Evolutionary conservation across 2,329 filamentous ascomycete genomes (phyloP).

Genomic region (Aspergillus carbonarius): DNA sequence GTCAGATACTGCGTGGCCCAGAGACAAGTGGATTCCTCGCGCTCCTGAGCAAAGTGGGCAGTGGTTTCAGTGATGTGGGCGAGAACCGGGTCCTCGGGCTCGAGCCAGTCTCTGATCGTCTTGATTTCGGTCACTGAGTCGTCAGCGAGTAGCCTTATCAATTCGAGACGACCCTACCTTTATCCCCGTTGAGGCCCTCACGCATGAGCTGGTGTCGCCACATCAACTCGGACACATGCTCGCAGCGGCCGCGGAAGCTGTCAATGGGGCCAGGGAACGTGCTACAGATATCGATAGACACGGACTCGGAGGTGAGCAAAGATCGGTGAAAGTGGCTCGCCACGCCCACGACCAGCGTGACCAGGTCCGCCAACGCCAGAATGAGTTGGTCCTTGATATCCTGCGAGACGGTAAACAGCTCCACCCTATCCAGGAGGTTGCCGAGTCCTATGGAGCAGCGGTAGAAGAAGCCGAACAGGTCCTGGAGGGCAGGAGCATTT

Average conservation of each 20-base stretch:
- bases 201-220: conserved; percentile 40
- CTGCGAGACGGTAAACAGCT: conserved; percentile 47
- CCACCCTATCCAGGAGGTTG: conserved; percentile 47
- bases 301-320: conserved; percentile 23
- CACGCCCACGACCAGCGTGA: conserved; percentile 32
- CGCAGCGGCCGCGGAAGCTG: conserved; percentile 36
- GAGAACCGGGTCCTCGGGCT: conserved; percentile 49
- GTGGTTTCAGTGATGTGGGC: conserved; percentile 47
- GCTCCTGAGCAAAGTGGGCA: conserved; percentile 40
- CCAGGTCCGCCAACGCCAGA: conserved; percentile 37
- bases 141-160: too few species aligned
- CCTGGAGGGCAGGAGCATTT: conserved; percentile 49
- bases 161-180: conserved; percentile 19
- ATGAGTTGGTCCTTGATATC: conserved; percentile 50
- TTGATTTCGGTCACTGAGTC: conserved; percentile 29
- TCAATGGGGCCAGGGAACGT: conserved; percentile 37
- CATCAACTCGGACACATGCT: conserved; percentile 38
- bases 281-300: conserved; percentile 39
- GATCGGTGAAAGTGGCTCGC: conserved; percentile 38
- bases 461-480: conserved; percentile 54
- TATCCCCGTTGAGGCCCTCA: conserved; percentile 31
- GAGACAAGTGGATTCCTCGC: conserved; percentile 55
- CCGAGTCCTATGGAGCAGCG: conserved; percentile 44
- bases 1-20: conserved; percentile 53
- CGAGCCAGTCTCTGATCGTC: conserved; percentile 38